Conservation (phyloP, 192 early-diverging fungal genomes). For the Linnemannia exigua region DNA sequence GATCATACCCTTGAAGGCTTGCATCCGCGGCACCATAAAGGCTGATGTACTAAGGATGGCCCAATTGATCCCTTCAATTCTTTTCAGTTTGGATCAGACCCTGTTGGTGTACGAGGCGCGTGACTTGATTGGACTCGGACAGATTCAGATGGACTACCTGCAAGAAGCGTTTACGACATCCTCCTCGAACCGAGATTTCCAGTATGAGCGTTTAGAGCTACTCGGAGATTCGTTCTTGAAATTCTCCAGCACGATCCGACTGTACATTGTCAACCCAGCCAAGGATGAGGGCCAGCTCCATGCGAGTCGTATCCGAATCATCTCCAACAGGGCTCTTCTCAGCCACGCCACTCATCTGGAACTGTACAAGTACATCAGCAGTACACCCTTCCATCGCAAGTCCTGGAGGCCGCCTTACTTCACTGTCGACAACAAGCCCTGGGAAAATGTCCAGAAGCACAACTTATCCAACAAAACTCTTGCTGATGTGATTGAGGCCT, state of each 20-base stretch:
- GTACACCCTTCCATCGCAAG: constrained; percentile 71
- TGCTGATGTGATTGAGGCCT: constrained; percentile 89
- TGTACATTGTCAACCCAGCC: constrained; percentile 82
- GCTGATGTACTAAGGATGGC: constrained; percentile 60
- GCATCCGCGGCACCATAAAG: constrained; percentile 42
- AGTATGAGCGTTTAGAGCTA: constrained; percentile 92
- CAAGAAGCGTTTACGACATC: constrained; percentile 83
- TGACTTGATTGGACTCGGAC: constrained; percentile 46
- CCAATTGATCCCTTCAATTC: constrained; percentile 73
- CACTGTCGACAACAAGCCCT: constrained; percentile 44
- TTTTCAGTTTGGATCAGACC: constrained; percentile 70
- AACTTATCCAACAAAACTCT: constrained; percentile 86
- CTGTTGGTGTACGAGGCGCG: constrained; percentile 65
- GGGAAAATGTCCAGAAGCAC: constrained; percentile 52
- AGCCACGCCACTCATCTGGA: constrained; percentile 63
- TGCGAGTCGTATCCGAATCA: constrained; percentile 74
- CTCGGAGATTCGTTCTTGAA: constrained; percentile 94
- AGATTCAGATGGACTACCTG: constrained; percentile 58
- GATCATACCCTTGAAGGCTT: constrained; percentile 46
- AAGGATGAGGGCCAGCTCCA: constrained; percentile 88
- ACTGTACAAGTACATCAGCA: constrained; percentile 73
- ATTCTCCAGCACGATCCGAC: constrained; percentile 75
- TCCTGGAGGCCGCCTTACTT: constrained; percentile 68
- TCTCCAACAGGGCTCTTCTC: constrained; percentile 84
- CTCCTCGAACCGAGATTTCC: constrained; percentile 72